Evolutionary conservation across 2,329 filamentous ascomycete genomes (phyloP), one percentile per base, ranked within the genome.

Genomic region (Didymella lethalis): DNA sequence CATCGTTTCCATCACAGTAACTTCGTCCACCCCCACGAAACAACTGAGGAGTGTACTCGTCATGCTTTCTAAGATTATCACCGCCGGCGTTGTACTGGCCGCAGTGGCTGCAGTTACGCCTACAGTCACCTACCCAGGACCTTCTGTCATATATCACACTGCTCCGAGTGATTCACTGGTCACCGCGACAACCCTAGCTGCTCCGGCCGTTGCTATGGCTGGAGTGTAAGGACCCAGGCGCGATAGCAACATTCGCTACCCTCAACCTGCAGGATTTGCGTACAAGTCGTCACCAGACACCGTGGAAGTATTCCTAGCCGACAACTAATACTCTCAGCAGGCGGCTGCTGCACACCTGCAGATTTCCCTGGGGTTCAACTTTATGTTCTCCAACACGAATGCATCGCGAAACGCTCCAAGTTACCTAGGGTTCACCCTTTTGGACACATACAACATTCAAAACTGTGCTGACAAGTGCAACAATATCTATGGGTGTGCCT

Each of bases 381-480:
- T 38, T 34, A 36, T 36, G 45, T 44, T 54, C n/a, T 16, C 36
- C 20, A 48, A 54, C 38, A 54, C 29, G 2, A 36, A 48, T 16
- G 45, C 45, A 10, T 54, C 52, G 8, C 28, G 44, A 2, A 54
- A 54, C 18, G 51, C 44, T n/a, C 44, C 34, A 18, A 44, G 44
- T 4, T 48, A 54, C 20, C 34, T 43, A 20, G 51, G 44, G 2
- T 54, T 43, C 20, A 48, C 44, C 2, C 36, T 54, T 4, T 25
- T 54, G 34, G 44, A 16, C 31, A 54, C 26, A 43, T 48, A 48
- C 20, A 44, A 54, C 25, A 34, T 48, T 5, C 51, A 54, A 20
- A 54, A 36, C 11, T 48, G 51, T 28, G 51, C 51, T 3, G 36
- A 48, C 14, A 54, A 59, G 11, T 70, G 67, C 52, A 55, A 61